Percentiles rank a stretch among this genome's conserved stretches.
phyloP scores from a whole-genome alignment of 129 eudicot species.

The Erigeron canadensis region DNA sequence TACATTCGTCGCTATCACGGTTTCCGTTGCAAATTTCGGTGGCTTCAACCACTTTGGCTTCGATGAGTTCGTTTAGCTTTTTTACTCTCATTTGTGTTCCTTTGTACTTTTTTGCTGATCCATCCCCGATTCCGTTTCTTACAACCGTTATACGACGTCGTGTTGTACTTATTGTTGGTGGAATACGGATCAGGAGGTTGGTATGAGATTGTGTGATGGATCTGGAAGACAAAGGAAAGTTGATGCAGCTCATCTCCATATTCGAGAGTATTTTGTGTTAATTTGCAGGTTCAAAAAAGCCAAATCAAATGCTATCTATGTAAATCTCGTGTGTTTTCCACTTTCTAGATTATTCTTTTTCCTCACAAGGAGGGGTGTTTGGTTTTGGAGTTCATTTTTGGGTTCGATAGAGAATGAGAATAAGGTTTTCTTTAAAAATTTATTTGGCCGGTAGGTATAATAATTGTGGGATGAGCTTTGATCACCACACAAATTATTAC shows the following conservation, averaged over 20 bases:
- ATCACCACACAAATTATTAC: too few relatives aligned
- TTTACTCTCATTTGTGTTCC: conserved; percentile 53
- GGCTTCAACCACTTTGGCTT: conserved; percentile 44
- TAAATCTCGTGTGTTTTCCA: too few relatives aligned
- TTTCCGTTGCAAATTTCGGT: conserved; percentile 42
- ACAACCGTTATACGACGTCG: not conserved
- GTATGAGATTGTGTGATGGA: not conserved
- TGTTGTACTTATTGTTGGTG: conserved; percentile 15
- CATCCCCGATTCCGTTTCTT: conserved; percentile 16
- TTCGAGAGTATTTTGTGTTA: too few relatives aligned
- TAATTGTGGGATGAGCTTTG: too few relatives aligned
- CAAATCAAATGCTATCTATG: too few relatives aligned
- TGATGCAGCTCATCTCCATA: conserved; percentile 18
- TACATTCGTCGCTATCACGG: conserved; percentile 43
- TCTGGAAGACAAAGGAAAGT: conserved; percentile 14
- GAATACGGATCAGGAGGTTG: conserved; percentile 22
- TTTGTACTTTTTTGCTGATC: conserved; percentile 39
- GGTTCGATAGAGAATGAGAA: too few relatives aligned
- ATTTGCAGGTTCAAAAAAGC: too few relatives aligned
- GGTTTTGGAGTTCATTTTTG: too few relatives aligned
- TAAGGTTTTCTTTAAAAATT: too few relatives aligned
- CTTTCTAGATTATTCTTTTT: too few relatives aligned
- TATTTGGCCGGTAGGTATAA: too few relatives aligned
- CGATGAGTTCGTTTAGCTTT: conserved; percentile 50
- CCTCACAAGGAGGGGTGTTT: too few relatives aligned